Evolutionary conservation across 352 stramenopile species (phyloP), one percentile per base, ranked within the genome.

Genomic region (Pythium rhizo-oryzae): DNA sequence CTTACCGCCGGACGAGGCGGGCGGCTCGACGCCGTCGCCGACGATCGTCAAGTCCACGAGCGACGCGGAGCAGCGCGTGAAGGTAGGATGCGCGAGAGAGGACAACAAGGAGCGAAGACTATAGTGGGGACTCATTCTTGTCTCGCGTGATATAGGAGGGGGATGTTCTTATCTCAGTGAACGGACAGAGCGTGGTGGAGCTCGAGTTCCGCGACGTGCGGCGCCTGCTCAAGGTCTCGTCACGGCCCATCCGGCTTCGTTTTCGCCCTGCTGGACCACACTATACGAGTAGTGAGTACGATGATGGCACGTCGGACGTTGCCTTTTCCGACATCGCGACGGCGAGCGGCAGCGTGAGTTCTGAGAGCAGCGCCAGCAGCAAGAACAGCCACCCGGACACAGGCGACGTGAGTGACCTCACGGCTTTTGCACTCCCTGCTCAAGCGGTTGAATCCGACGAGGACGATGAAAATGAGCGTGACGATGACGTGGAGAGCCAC

Each of bases 401-500:
- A 23, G 67, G 46, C 11, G 80, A 61, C n/a, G 72, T 79, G 35
- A 68, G 69, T 70, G 46, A 57, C 65, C 35, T 71, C 50, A 25
- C 77, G 23, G 43, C 72, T 28, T 88, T 87, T 30, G 18, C 60
- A n/a, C 28, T 78, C 33, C 63, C 79, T 18, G 73, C 59, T 0
- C 75, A 82, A 49, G 52, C 59, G 11, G 35, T 30, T 15, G 55
- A 69, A 35, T 24, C 28, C 23, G 58, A 62, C 25, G 72, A 75
- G 18, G 51, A 47, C 8, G 62, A 81, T 15, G 72, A 82, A 12
- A 76, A 86, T n/a, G 50, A 67, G 8, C 46, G 51, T n/a, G 76
- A 90, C 51, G 78, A 90, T 23, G 85, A 93, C 50, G 73, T 81
- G 15, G 82, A 90, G 52, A 91, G 83, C 53, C 85, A 89, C 51